Evolutionary conservation across 768 basidiomycete genomes (phyloP), one percentile per base, ranked within the genome.

Genomic region (Termitomyces sp.): DNA sequence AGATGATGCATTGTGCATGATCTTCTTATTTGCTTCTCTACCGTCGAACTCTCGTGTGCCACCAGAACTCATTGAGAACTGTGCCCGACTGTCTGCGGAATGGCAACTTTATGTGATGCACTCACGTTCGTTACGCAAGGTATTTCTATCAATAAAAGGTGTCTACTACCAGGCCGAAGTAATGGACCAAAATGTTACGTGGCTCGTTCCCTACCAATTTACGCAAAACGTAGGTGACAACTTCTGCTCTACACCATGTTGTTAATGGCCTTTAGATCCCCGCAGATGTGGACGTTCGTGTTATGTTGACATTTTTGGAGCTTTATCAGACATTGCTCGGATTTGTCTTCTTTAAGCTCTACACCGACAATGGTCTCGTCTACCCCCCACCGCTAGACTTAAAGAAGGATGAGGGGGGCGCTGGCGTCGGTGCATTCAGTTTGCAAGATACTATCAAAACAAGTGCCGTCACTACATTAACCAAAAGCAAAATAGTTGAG

Each of bases 91-190:
- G 34, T 84, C 93, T 8, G 86, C 93, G 20, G 95, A 99, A 79
- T 99, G 96, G 96, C 93, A 98, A 71, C 77, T 98, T 32, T 99
- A 95, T 74, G 81, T 95, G 39, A 92, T 98, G 85, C 90, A 93
- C 68, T 85, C 91, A 1, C 83, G 80, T 59, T 81, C 89, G 14
- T 80, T 98, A 40, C 85, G 89, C 53, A 97, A 97, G 73, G 86
- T 89, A 32, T 99, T 99, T 75, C 78, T 99, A 55, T 95, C 93
- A 42, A 96, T 99, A 73, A 98, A 98, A 75, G 97, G 97, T 40
- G 85, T 99, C 45, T 99, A 98, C 74, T 98, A 95, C 72, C 95
- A 98, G 74, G 95, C 93, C 9, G 92, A 96, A 70, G 81, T 98
- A 26, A 88, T 94, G 80, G 95, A 92, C 61, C 91, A 98, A 74